Percentiles rank a stretch among this genome's conserved stretches.
Evolutionary conservation across 2,329 filamentous ascomycete genomes (phyloP).

Genomic region (Botryotinia globosa): DNA sequence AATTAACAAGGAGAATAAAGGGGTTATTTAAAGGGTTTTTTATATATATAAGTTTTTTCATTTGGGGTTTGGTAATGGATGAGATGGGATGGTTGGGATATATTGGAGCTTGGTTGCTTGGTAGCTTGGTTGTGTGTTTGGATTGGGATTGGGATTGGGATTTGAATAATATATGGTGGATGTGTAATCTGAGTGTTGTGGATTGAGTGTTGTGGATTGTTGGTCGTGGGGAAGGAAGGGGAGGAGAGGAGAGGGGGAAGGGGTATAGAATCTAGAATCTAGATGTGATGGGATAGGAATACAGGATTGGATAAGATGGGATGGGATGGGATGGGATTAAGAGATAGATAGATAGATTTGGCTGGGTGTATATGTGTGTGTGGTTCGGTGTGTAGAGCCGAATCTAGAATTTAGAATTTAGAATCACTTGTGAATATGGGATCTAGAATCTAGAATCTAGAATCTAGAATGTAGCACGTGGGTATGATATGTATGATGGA

Average conservation of each 20-base stretch:
- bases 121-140: background rate
- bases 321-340: background rate
- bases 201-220: background rate
- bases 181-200: too few relatives aligned
- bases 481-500: too few relatives aligned
- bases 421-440: background rate
- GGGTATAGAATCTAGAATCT: background rate
- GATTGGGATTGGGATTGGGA: background rate
- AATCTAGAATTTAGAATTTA: background rate
- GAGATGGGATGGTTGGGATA: too few relatives aligned
- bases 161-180: too few relatives aligned
- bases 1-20: too few relatives aligned
- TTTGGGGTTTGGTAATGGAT: too few relatives aligned
- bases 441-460: background rate
- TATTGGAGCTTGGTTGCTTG: too few relatives aligned
- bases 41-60: too few relatives aligned
- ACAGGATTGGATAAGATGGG: too few relatives aligned
- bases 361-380: background rate
- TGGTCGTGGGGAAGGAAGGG: background rate
- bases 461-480: too few relatives aligned
- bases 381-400: background rate
- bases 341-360: background rate
- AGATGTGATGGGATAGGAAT: background rate
- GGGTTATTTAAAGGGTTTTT: too few relatives aligned
- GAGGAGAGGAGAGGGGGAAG: background rate